Evolutionary conservation across 2,329 filamentous ascomycete species (phyloP).

Genomic region (Metarhizium brunneum): DNA sequence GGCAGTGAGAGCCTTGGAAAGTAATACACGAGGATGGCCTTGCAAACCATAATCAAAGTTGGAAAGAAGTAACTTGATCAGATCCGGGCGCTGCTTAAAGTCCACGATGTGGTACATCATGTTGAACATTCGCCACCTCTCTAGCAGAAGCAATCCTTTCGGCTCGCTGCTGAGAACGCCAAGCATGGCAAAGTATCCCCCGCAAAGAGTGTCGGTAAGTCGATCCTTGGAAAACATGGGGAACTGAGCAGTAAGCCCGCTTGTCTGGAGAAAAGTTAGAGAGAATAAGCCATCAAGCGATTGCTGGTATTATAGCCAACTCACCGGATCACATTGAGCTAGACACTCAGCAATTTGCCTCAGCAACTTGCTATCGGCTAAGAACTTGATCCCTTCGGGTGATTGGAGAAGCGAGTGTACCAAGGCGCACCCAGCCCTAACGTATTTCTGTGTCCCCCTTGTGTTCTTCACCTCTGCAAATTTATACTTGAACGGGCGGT

Average conservation of each 20-base stretch:
- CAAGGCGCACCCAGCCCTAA: constrained; percentile 79
- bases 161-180: constrained; percentile 76
- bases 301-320: constrained; percentile 15
- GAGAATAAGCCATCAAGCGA: not conserved
- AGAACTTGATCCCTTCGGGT: constrained; percentile 71
- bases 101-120: constrained; percentile 99
- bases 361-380: constrained; percentile 86
- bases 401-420: constrained; percentile 82
- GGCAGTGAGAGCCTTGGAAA: constrained; percentile 88
- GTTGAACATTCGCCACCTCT: constrained; percentile 96
- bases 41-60: constrained; percentile 88
- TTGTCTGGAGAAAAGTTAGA: constrained; percentile 36
- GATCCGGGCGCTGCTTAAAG: constrained; percentile 78
- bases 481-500: constrained; percentile 91
- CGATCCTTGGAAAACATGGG: constrained; percentile 84
- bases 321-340: constrained; percentile 84
- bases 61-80: constrained; percentile 79
- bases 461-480: constrained; percentile 88
- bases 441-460: constrained; percentile 87
- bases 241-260: constrained; percentile 67
- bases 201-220: constrained; percentile 77
- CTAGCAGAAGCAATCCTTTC: constrained; percentile 79
- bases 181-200: constrained; percentile 89
- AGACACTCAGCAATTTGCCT: constrained; percentile 92
- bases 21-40: constrained; percentile 81